These are phyloP conservation scores for Orbilia ellipsospora DNA, from an alignment of 2,329 filamentous ascomycete species.

Conservation along the genomic window DNA sequence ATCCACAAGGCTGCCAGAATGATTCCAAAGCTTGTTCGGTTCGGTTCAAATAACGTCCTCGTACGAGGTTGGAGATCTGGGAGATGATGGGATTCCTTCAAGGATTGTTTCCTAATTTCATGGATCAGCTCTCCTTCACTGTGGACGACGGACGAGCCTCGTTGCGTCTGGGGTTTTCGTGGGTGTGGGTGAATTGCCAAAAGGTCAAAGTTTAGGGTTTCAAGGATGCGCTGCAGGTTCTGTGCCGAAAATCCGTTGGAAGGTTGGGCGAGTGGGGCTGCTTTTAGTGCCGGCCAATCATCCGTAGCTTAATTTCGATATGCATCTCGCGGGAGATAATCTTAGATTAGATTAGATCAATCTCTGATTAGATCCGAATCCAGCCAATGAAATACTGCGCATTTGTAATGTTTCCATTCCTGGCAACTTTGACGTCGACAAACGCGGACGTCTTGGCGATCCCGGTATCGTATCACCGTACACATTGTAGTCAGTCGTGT, in stretches of 20 bases:
- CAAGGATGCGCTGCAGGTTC: neutral
- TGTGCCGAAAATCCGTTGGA: slow-evolving; percentile 51
- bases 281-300: slow-evolving; percentile 32
- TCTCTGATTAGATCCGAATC: neutral
- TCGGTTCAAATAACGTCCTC: neutral
- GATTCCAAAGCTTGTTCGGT: slow-evolving; percentile 6
- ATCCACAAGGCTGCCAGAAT: neutral
- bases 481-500: slow-evolving; percentile 6
- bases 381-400: slow-evolving; percentile 15
- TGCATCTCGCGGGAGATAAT: slow-evolving; percentile 20
- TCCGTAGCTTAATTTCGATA: slow-evolving; percentile 10
- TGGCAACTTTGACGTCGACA: slow-evolving; percentile 21
- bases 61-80: too few relatives aligned
- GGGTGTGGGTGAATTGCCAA: slow-evolving; percentile 26
- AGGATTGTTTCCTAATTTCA: too few relatives aligned
- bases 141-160: too few relatives aligned
- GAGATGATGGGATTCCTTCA: neutral
- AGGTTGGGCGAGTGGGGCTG: slow-evolving; percentile 17
- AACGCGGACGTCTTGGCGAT: slow-evolving; percentile 14
- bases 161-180: neutral
- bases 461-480: neutral
- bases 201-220: slow-evolving; percentile 34
- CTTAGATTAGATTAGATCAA: slow-evolving; percentile 52
- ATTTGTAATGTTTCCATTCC: slow-evolving; percentile 34
- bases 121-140: too few relatives aligned